These are phyloP conservation scores for Aspergillus nidulans DNA, from an alignment of 495 filamentous ascomycete species.

Conservation along the genomic window DNA sequence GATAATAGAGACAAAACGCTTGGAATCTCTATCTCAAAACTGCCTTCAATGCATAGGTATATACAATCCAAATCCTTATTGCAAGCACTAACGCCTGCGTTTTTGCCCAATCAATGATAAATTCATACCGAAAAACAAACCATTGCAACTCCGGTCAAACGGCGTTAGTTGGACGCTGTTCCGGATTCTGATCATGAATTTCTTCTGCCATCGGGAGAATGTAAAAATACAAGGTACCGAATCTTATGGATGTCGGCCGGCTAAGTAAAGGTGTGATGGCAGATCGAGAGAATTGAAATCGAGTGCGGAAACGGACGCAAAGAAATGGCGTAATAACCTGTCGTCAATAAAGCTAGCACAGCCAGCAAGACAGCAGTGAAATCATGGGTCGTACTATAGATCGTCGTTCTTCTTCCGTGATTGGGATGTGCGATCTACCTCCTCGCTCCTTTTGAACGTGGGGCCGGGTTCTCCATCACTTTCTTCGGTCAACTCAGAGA, in stretches of 20 bases:
- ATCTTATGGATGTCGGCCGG: neutral
- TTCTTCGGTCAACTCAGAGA: constrained; percentile 67
- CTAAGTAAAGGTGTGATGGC: neutral
- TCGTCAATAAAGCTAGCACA: constrained; percentile 16
- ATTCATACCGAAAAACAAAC: constrained; percentile 7
- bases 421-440: constrained; percentile 23
- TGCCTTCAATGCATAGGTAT: constrained; percentile 18
- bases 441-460: constrained; percentile 30
- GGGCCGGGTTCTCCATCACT: constrained; percentile 55
- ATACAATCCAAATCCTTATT: constrained; percentile 22
- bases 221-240: constrained; percentile 13
- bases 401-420: constrained; percentile 39
- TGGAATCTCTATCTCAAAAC: constrained; percentile 22
- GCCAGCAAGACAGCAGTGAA: constrained; percentile 5
- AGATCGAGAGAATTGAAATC: neutral
- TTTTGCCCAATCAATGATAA: constrained; percentile 13
- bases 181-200: constrained; percentile 2
- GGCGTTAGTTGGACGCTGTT: neutral
- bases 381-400: constrained; percentile 30
- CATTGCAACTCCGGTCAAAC: constrained; percentile 1
- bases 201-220: neutral
- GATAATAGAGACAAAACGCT: neutral
- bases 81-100: constrained; percentile 17
- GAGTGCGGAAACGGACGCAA: constrained; percentile 15
- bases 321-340: constrained; percentile 19